These are phyloP conservation scores for Mortierella sp. DNA, from an alignment of 371 early-diverging fungal species.

Conservation along the genomic window DNA sequence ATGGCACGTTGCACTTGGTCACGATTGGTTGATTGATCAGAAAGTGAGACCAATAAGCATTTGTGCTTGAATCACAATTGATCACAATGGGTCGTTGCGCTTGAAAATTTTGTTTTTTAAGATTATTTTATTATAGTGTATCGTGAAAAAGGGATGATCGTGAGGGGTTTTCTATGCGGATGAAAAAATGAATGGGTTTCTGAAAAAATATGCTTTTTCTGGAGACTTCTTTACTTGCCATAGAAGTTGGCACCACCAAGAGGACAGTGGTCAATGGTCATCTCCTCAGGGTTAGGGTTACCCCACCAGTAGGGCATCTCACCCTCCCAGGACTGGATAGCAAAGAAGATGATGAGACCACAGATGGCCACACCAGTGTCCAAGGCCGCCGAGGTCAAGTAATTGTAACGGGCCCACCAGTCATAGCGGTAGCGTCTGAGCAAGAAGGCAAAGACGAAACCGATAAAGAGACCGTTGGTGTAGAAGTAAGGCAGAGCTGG, in stretches of 20 bases:
- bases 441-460: constrained; percentile 74
- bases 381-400: constrained; percentile 80
- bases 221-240: constrained; percentile 4
- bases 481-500: constrained; percentile 54
- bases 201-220: no score
- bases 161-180: no score
- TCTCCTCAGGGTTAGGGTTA: constrained; percentile 42
- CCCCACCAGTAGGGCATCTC: constrained; percentile 54
- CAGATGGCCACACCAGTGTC: constrained; percentile 75
- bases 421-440: constrained; percentile 68
- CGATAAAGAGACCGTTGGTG: constrained; percentile 72
- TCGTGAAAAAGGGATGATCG: no score
- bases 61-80: no score
- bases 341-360: constrained; percentile 66
- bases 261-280: constrained; percentile 26
- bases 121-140: no score
- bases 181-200: no score
- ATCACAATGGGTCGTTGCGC: no score
- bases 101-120: no score
- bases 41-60: no score
- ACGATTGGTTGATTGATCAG: no score
- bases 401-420: constrained; percentile 83
- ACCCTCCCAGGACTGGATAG: constrained; percentile 47
- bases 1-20: no score
- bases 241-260: constrained; percentile 25